phyloP scores from a whole-genome alignment of 2,329 filamentous ascomycete species.

The Cladosporium halotolerans region DNA sequence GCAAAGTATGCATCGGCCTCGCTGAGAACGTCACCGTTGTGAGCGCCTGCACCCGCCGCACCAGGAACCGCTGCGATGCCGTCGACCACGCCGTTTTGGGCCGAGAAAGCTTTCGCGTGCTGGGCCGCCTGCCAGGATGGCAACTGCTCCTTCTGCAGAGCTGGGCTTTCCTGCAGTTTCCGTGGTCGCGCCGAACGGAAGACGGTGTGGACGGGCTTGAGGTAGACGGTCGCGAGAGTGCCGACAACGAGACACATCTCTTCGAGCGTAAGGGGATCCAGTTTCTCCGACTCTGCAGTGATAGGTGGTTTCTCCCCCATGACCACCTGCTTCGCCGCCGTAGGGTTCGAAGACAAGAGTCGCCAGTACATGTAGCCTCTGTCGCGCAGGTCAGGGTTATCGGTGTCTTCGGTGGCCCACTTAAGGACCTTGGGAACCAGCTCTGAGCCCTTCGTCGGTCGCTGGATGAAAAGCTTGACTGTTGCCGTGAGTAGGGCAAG shows the following conservation, averaged over 20 bases:
- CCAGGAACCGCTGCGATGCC: conserved; percentile 59
- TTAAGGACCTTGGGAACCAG: conserved; percentile 92
- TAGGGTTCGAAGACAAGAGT: conserved; percentile 84
- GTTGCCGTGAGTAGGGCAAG: conserved; percentile 90
- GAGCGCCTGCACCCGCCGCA: conserved; percentile 12
- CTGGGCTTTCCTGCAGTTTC: conserved; percentile 73
- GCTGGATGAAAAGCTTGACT: conserved; percentile 95
- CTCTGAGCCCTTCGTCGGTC: conserved; percentile 88
- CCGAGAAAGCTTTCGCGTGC: conserved; percentile 21
- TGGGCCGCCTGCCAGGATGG: conserved; percentile 48
- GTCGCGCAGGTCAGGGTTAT: conserved; percentile 93
- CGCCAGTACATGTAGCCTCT: conserved; percentile 99
- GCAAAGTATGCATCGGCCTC: conserved; percentile 90
- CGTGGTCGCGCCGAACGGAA: conserved; percentile 83
- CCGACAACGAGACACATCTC: conserved; percentile 97
- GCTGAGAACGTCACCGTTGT: conserved; percentile 43
- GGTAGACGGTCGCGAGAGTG: conserved; percentile 91
- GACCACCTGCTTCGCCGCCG: conserved; percentile 76
- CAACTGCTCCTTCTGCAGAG: conserved; percentile 67
- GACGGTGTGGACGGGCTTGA: conserved; percentile 95
- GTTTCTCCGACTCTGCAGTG: conserved; percentile 88
- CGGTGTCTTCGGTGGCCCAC: conserved; percentile 98
- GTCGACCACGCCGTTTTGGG: conserved; percentile 19
- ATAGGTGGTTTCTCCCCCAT: conserved; percentile 98
- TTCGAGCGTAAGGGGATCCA: conserved; percentile 85